Evolutionary conservation across 495 filamentous ascomycete species (phyloP), one percentile per base, ranked within the genome.

Genomic region (Trichoderma parareesei): DNA sequence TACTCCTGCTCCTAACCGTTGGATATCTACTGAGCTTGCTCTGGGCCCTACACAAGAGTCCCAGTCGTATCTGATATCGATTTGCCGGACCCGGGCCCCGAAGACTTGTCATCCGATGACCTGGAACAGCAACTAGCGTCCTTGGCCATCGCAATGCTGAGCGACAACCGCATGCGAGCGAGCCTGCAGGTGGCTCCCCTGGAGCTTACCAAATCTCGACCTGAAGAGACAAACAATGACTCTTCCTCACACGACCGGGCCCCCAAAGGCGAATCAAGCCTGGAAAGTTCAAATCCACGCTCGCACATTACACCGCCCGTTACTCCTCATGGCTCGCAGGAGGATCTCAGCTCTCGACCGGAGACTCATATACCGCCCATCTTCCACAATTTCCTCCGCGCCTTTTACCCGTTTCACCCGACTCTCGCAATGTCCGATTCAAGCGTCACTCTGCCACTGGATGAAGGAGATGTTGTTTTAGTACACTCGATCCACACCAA

Each of bases 401-500:
- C 94, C n/a, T 95, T 94, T 73, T 96, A 95, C 74, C 90, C 91
- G 20, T 99, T 96, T 71, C 88, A 95, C 53, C 91, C 93, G 14
- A 84, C 81, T 42, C 85, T 87, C 70, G 81, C 87, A 61, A 71
- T 81, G 62, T 72, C 76, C 18, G 88, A 91, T 61, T 87, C 89
- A 20, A 93, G 91, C 9, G 89, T 98, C 65, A 97, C 93, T 20
- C 75, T 97, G 9, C 90, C 92, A 6, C 81, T 99, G 40, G 90
- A 91, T 68, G 85, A 89, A 69, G 95, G 94, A 62, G 95, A 98
- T 69, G 84, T 99, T 33, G 90, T 99, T 62, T 76, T 99, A 64
- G 87, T 99, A 42, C 95, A 99, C 75, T 97, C 94, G 14, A 89
- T 99, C 69, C 95, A 99, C 77, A 92, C 91, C 61, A 99, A 97